Conservation (phyloP, 2,329 filamentous ascomycete species). For the Calonectria naviculata region DNA sequence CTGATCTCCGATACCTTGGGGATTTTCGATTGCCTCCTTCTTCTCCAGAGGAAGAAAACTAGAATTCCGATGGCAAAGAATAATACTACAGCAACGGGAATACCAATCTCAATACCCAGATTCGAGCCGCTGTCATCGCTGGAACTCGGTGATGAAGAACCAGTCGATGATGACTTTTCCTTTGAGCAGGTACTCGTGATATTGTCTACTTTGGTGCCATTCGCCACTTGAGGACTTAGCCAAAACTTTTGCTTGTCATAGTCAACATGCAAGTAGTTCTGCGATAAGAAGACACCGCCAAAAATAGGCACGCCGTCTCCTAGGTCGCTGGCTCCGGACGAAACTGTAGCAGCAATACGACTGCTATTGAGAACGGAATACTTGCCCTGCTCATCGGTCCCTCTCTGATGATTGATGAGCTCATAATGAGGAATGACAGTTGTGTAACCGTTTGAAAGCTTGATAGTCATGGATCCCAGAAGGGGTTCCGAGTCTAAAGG, state of each 20-base stretch:
- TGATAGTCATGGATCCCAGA: conserved; percentile 9
- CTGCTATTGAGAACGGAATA: conserved; percentile 15
- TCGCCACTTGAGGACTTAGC: conserved; percentile 13
- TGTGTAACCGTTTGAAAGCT: conserved; percentile 15
- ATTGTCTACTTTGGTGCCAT: conserved; percentile 2
- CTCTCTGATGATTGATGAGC: conserved; percentile 14
- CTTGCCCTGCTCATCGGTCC: conserved; percentile 16
- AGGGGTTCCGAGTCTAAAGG: neutral
- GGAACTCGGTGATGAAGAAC: neutral
- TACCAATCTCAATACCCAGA: conserved; percentile 1
- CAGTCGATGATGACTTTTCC: neutral
- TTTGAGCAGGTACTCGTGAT: neutral
- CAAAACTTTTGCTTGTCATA: conserved; percentile 10
- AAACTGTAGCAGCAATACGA: conserved; percentile 7
- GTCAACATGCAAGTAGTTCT: conserved; percentile 20
- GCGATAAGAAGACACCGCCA: conserved; percentile 17
- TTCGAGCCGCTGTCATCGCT: neutral
- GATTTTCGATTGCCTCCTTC: neutral
- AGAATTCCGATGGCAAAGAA: neutral
- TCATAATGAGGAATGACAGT: conserved; percentile 16
- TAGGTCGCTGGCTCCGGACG: conserved; percentile 4
- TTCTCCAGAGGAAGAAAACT: neutral
- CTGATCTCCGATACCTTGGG: neutral
- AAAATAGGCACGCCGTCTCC: conserved; percentile 12
- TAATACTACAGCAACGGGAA: neutral